These are phyloP conservation scores for Zygosaccharomyces lentus DNA, from an alignment of 805 yeast genomes.

Conservation along the genomic window DNA sequence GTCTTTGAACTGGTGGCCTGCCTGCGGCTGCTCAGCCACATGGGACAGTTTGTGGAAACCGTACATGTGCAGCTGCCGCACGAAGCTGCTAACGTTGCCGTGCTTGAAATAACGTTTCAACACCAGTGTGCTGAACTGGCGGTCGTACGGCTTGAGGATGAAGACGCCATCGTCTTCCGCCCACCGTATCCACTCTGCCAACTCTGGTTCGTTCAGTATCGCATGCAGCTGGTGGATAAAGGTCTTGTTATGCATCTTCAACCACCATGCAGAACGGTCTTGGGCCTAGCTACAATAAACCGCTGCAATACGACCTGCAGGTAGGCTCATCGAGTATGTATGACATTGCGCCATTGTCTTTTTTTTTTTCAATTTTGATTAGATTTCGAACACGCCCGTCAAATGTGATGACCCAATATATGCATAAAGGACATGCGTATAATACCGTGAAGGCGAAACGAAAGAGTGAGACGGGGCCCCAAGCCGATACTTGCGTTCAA, in stretches of 20 bases:
- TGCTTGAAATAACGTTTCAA: conserved; percentile 82
- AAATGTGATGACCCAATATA: conserved; percentile 2
- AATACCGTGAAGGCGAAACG: too few species aligned
- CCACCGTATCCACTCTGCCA: conserved; percentile 30
- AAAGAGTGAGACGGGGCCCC: too few species aligned
- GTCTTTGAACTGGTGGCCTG: conserved; percentile 5
- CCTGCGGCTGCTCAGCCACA: background rate
- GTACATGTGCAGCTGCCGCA: conserved; percentile 92
- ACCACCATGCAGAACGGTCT: background rate
- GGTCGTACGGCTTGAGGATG: conserved; percentile 27
- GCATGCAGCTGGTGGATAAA: conserved; percentile 32
- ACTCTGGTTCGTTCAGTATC: conserved; percentile 23
- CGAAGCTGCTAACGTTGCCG: conserved; percentile 89
- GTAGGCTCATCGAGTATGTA: background rate
- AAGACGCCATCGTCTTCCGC: conserved; percentile 22
- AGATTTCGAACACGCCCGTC: conserved; percentile 1
- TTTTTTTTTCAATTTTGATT: background rate
- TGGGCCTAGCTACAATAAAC: too few species aligned
- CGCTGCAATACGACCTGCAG: background rate
- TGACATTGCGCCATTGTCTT: background rate
- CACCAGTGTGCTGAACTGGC: conserved; percentile 25
- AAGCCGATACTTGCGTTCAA: too few species aligned
- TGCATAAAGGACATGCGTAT: background rate
- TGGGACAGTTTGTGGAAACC: conserved; percentile 76
- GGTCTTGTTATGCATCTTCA: conserved; percentile 24